These are phyloP conservation scores for Xylaria arbuscula DNA, from an alignment of 2,329 filamentous ascomycete species.

Conservation along the genomic window DNA sequence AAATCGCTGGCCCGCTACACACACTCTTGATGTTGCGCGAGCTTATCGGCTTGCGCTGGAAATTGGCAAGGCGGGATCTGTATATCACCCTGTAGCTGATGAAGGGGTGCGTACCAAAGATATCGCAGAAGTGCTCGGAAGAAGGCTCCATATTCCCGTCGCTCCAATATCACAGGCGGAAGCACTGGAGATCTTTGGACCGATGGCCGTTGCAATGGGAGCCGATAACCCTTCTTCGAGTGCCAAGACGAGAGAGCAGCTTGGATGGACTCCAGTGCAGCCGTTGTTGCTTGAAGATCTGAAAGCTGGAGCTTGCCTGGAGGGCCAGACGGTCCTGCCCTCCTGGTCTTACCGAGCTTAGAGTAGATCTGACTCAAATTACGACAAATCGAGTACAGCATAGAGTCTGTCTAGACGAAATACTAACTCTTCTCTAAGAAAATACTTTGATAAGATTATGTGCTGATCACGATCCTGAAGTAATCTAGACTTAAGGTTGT, in stretches of 20 bases:
- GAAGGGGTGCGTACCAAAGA: slow-evolving; percentile 26
- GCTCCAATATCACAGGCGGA: neutral
- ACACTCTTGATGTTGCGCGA: slow-evolving; percentile 24
- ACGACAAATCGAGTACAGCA: neutral
- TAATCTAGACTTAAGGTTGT: neutral
- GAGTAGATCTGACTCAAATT: neutral
- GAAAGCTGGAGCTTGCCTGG: slow-evolving; percentile 11
- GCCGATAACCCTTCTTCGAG: slow-evolving; percentile 25
- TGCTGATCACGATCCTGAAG: neutral
- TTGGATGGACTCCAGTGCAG: slow-evolving; percentile 26
- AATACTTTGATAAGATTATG: neutral
- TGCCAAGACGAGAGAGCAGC: slow-evolving; percentile 19
- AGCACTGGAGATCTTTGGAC: slow-evolving; percentile 14
- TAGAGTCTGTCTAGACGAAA: neutral
- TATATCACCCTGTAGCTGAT: slow-evolving; percentile 27
- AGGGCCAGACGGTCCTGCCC: neutral
- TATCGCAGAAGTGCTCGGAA: slow-evolving; percentile 25
- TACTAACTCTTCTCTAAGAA: neutral
- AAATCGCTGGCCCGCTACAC: slow-evolving; percentile 28
- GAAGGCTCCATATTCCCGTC: slow-evolving; percentile 19
- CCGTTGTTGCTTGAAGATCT: slow-evolving; percentile 21
- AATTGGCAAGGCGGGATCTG: slow-evolving; percentile 15
- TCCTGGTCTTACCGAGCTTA: slow-evolving; percentile 20
- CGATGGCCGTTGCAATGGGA: slow-evolving; percentile 13
- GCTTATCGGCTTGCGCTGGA: slow-evolving; percentile 30